phyloP scores from a whole-genome alignment of 345 rosid genomes.

The Hypericum perforatum region DNA sequence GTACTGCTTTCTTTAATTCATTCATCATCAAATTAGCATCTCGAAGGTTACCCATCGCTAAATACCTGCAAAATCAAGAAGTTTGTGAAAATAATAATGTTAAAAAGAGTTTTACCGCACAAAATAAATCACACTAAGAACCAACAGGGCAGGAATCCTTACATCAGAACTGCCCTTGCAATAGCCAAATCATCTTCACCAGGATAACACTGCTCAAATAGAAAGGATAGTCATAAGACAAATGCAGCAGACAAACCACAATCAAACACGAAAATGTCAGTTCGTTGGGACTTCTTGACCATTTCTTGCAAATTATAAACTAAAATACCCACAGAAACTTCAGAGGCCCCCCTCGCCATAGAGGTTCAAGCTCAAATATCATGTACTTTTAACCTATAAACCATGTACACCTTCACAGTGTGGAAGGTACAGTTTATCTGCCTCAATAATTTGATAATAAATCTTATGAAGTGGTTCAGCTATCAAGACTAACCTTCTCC shows the following conservation, averaged over 20 bases:
- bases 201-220: conserved; percentile 82
- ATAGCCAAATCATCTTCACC: conserved; percentile 96
- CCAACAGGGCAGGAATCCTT: conserved; percentile 17
- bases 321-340: too few species aligned
- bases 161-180: conserved; percentile 74
- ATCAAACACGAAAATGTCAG: neutral
- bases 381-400: too few species aligned
- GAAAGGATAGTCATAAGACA: conserved; percentile 10
- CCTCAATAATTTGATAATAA: too few species aligned
- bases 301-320: too few species aligned
- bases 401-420: too few species aligned
- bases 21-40: conserved; percentile 74
- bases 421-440: too few species aligned
- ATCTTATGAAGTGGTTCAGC: too few species aligned
- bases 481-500: conserved; percentile 58
- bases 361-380: too few species aligned
- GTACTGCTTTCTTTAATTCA: conserved; percentile 63
- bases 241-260: conserved; percentile 3
- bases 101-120: too few species aligned
- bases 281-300: too few species aligned
- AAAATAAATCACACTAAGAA: conserved; percentile 1
- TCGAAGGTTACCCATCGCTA: conserved; percentile 70
- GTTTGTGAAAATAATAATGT: too few species aligned
- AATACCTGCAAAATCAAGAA: conserved; percentile 38
- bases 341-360: too few species aligned